These are phyloP conservation scores for Pochonia chlamydosporia DNA, from an alignment of 2,329 filamentous ascomycete species.

Conservation along the genomic window DNA sequence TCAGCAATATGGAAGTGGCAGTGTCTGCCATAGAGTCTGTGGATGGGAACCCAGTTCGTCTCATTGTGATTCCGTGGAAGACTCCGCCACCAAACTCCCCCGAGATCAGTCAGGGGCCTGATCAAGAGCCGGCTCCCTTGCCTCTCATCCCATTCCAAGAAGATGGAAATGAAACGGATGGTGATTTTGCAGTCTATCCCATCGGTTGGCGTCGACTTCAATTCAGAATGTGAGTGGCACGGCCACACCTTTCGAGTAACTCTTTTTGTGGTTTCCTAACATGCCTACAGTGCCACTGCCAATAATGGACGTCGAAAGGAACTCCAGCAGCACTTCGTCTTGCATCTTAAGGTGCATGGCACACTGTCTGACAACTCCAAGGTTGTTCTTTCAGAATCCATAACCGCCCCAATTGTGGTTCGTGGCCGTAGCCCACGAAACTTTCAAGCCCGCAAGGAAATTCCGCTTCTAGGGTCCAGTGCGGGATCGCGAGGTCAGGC, in stretches of 20 bases:
- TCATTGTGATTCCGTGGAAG: slow-evolving; percentile 98
- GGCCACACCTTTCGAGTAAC: background rate
- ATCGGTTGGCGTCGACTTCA: slow-evolving; percentile 92
- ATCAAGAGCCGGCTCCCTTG: slow-evolving; percentile 82
- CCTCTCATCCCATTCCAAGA: slow-evolving; percentile 65
- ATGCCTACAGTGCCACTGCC: slow-evolving; percentile 65
- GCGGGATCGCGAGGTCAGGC: slow-evolving; percentile 74
- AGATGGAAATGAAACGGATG: slow-evolving; percentile 55
- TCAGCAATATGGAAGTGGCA: slow-evolving; percentile 76
- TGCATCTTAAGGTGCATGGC: slow-evolving; percentile 79
- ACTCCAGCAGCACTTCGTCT: slow-evolving; percentile 90
- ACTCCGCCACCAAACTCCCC: slow-evolving; percentile 76
- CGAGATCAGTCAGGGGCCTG: slow-evolving; percentile 57
- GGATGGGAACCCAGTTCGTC: slow-evolving; percentile 83
- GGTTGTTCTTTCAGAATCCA: slow-evolving; percentile 73
- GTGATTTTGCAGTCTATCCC: slow-evolving; percentile 83
- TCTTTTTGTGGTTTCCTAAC: background rate
- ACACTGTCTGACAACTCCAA: slow-evolving; percentile 80
- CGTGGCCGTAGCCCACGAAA: slow-evolving; percentile 89
- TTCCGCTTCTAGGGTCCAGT: slow-evolving; percentile 74
- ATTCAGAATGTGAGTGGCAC: slow-evolving; percentile 64
- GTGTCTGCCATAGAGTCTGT: slow-evolving; percentile 94
- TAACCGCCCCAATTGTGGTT: slow-evolving; percentile 88
- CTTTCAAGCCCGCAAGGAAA: slow-evolving; percentile 90
- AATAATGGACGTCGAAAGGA: slow-evolving; percentile 95